Percentiles rank a stretch among this genome's conserved stretches.
phyloP scores from a whole-genome alignment of 805 yeast genomes.

The Kodamaea sagamina region DNA sequence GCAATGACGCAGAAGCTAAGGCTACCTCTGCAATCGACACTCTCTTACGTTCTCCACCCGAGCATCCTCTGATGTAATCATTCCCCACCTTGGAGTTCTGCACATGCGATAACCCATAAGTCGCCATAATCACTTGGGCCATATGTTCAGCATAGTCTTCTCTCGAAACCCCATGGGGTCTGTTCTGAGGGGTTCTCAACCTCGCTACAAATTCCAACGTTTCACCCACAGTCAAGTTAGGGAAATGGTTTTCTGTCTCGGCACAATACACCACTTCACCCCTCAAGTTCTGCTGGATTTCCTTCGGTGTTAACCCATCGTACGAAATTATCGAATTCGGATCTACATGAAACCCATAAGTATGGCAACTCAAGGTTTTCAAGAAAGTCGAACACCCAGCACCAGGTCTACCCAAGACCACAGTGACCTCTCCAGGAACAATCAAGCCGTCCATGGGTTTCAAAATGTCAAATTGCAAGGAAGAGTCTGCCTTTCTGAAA shows the following conservation, averaged over 20 bases:
- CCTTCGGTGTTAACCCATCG: slow-evolving; percentile 55
- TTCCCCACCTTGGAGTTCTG: slow-evolving; percentile 62
- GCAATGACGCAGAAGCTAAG: slow-evolving; percentile 31
- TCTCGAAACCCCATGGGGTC: slow-evolving; percentile 54
- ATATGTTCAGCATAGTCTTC: slow-evolving; percentile 41
- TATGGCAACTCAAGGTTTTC: slow-evolving; percentile 63
- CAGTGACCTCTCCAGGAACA: slow-evolving; percentile 64
- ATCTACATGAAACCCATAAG: slow-evolving; percentile 58
- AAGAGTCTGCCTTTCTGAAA: slow-evolving; percentile 13
- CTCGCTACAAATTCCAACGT: slow-evolving; percentile 65
- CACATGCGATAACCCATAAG: slow-evolving; percentile 54
- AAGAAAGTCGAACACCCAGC: slow-evolving; percentile 74
- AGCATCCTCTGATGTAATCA: slow-evolving; percentile 46
- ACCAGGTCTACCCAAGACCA: slow-evolving; percentile 80
- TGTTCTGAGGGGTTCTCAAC: slow-evolving; percentile 61
- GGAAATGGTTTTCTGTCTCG: slow-evolving; percentile 68
- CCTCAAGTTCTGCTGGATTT: slow-evolving; percentile 53
- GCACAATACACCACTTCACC: slow-evolving; percentile 75
- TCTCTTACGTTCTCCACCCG: slow-evolving; percentile 34
- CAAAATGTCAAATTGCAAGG: slow-evolving; percentile 48
- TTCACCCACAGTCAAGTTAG: slow-evolving; percentile 66
- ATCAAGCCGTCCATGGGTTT: slow-evolving; percentile 68
- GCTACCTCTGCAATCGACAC: slow-evolving; percentile 32
- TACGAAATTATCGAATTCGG: slow-evolving; percentile 49
- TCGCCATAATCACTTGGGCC: slow-evolving; percentile 47